Base-by-base conservation (phyloP, 495 filamentous ascomycete genomes). In the Paragyromitra xinjiangensis region DNA sequence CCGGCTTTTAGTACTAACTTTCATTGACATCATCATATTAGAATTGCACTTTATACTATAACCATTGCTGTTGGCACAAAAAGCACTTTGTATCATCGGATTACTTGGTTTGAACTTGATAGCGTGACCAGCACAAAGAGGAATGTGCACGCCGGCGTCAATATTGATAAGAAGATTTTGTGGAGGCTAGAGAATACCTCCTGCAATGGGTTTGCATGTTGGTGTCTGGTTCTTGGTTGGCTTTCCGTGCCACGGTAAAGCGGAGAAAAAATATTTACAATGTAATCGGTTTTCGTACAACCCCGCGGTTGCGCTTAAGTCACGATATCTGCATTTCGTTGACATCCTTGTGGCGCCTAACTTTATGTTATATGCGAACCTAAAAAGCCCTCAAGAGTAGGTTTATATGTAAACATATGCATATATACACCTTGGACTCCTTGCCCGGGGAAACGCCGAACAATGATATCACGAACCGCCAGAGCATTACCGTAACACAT, bases 291-390 rank as follows among this genome's bases (percentile, higher is more conserved):
- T 56, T 39, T 66, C 16, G 40, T 74, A 34, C 22, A 51, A 24
- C 44, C 22, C 6, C 22, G 72, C 73, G 73, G 58, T 58, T 76
- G 73, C 73, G 73, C 73, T 71, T 76, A 64, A 56, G 50, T 56
- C 68, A 51, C 53, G 12, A 45, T 40, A 48, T 40, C 29, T 34
- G 0, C 61, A 24, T 39, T 62, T 22, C 29, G 22, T 24, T 37
- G 6, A 37, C 40, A 37, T n/a, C 26, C 37, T 51, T 7, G 67
- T 64, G 34, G 65, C 65, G 73, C 51, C 45, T 70, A 75, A 69
- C 42, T 37, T 48, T 40, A 26, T 39, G n/a, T 14, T n/a, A 45
- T n/a, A 22, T 42, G 29, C 56, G 16, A 70, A 69, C 1, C 51
- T 59, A 24, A 12, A n/a, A 69, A 53, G 2, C 11, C 55, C 55